phyloP scores from a whole-genome alignment of 163 green algal species.

The Chloromonas sp. region DNA sequence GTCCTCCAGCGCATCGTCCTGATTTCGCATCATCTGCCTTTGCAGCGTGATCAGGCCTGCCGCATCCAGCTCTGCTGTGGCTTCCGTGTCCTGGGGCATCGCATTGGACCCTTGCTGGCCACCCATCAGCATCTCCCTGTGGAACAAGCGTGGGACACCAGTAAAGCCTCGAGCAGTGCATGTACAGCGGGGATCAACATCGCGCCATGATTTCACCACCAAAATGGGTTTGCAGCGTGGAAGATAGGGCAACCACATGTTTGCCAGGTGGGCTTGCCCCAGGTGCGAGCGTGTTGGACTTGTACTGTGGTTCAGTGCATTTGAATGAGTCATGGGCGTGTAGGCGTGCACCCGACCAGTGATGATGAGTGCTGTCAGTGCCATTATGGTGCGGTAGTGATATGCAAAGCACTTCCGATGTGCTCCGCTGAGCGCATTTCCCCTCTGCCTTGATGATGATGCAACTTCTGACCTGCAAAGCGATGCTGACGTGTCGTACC shows the following conservation, averaged over 20 bases:
- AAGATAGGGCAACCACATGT: not conserved
- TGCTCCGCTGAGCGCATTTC: too few relatives aligned
- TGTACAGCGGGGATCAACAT: too few relatives aligned
- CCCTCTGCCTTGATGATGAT: too few relatives aligned
- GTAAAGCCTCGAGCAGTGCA: too few relatives aligned
- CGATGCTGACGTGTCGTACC: constrained; percentile 14
- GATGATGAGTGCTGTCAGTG: too few relatives aligned
- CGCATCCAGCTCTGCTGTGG: constrained; percentile 71
- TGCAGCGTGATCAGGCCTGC: constrained; percentile 72
- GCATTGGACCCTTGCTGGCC: not conserved
- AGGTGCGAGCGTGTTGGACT: not conserved
- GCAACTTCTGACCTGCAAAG: not conserved
- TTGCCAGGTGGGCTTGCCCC: not conserved
- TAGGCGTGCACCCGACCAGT: too few relatives aligned
- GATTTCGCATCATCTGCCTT: constrained; percentile 64
- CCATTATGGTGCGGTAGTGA: too few relatives aligned
- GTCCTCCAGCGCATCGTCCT: constrained; percentile 72
- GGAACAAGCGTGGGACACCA: not conserved
- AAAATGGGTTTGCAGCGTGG: not conserved
- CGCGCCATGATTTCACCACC: too few relatives aligned
- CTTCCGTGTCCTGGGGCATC: constrained; percentile 60
- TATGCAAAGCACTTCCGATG: too few relatives aligned
- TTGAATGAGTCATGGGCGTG: too few relatives aligned
- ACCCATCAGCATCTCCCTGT: constrained; percentile 1
- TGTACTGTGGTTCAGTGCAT: constrained; percentile 1